phyloP scores from a whole-genome alignment of 176 grass and related monocot species.

The Hordeum marinum region DNA sequence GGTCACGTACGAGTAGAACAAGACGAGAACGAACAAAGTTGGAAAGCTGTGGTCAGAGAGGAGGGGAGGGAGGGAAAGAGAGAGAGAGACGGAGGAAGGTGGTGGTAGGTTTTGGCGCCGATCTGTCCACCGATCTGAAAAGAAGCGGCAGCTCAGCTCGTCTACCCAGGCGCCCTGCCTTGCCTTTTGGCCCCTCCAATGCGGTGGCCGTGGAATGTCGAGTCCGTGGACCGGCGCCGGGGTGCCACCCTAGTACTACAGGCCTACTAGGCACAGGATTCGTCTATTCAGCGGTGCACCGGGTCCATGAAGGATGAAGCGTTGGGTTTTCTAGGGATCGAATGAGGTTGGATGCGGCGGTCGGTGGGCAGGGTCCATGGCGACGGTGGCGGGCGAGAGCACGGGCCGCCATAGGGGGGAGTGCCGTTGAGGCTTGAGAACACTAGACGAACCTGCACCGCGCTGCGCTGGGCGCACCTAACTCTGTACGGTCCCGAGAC shows the following conservation, averaged over 20 bases:
- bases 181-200: slow-evolving; percentile 9
- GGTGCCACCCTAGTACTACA: not conserved
- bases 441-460: not conserved
- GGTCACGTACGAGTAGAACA: not conserved
- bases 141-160: not conserved
- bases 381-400: not conserved
- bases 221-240: not conserved
- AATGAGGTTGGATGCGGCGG: not conserved
- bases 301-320: not conserved
- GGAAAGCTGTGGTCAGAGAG: not conserved
- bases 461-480: slow-evolving; percentile 8
- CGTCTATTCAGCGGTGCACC: not conserved
- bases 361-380: not conserved
- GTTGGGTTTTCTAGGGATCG: not conserved
- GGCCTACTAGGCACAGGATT: not conserved
- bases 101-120: not conserved
- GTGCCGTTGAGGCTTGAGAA: not conserved
- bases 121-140: not conserved
- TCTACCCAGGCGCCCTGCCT: not conserved
- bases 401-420: not conserved
- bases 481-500: slow-evolving; percentile 25
- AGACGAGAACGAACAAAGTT: not conserved
- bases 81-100: too few species aligned
- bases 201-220: not conserved
- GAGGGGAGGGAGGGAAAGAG: not conserved